Percentiles rank a stretch among this genome's conserved stretches.
These are phyloP conservation scores for Teunomyces panamensis DNA, from an alignment of 805 yeast genomes.

Conservation along the genomic window DNA sequence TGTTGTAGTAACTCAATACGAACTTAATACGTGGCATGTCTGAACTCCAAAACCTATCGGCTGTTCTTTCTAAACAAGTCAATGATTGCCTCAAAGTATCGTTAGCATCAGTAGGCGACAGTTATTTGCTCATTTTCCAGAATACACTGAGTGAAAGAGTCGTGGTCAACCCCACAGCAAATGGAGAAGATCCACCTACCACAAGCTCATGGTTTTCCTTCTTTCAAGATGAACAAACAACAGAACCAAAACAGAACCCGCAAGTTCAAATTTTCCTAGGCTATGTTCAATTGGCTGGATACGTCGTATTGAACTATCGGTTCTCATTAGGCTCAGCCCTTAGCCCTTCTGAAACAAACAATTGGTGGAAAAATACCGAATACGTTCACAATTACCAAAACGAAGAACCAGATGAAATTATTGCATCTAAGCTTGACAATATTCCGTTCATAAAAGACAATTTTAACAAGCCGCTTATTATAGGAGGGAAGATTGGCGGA, in stretches of 20 bases:
- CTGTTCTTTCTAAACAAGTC: conserved; percentile 14
- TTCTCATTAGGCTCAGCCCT: conserved; percentile 18
- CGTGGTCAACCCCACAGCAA: conserved; percentile 10
- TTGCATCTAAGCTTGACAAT: conserved; percentile 17
- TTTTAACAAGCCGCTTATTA: conserved; percentile 15
- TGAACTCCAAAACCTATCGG: not conserved
- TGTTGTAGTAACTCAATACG: too few species aligned
- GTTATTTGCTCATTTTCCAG: conserved; percentile 11
- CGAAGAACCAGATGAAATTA: conserved; percentile 21
- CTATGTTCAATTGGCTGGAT: conserved; percentile 39
- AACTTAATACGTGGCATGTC: not conserved
- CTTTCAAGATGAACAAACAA: not conserved
- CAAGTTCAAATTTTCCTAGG: conserved; percentile 26
- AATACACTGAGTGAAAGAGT: conserved; percentile 16
- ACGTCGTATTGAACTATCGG: conserved; percentile 35
- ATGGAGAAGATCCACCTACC: conserved; percentile 1
- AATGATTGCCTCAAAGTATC: conserved; percentile 20
- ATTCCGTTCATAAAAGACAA: conserved; percentile 22
- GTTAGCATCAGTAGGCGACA: conserved; percentile 4
- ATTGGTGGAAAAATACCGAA: conserved; percentile 35
- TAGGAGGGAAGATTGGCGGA: conserved; percentile 37
- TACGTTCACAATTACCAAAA: conserved; percentile 27
- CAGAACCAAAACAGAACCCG: not conserved
- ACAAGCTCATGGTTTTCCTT: conserved; percentile 6
- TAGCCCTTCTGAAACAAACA: conserved; percentile 6